Conservation (phyloP, 75 land plant genomes). For the Pinus albicaulis region DNA sequence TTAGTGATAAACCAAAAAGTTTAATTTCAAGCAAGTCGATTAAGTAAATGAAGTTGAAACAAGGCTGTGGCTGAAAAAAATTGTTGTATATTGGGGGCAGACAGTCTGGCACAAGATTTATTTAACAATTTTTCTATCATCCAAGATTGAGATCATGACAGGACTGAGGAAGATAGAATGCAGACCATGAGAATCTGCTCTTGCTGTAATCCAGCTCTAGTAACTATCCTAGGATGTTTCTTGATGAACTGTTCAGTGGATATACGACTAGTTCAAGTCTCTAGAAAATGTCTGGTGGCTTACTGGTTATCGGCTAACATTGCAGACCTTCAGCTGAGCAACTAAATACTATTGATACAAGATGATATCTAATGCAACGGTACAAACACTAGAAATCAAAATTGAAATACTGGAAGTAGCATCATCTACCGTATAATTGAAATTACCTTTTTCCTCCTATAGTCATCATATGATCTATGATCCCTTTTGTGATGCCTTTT, state of each 20-base stretch:
- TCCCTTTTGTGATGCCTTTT: conserved; percentile 9
- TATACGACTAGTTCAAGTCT: not conserved
- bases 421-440: not conserved
- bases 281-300: not conserved
- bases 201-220: not conserved
- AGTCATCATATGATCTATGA: conserved; percentile 2
- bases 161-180: not conserved
- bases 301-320: not conserved
- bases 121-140: not conserved
- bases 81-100: not conserved
- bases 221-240: not conserved
- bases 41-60: not conserved
- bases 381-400: not conserved
- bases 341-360: not conserved
- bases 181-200: not conserved
- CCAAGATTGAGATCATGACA: not conserved
- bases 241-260: not conserved
- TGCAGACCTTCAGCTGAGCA: not conserved
- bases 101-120: not conserved
- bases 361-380: not conserved
- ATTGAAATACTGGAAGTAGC: not conserved
- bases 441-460: not conserved
- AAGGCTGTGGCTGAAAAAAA: not conserved
- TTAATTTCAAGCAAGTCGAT: not conserved
- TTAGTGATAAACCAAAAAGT: not conserved